These are phyloP conservation scores for Phytophthora nicotianae DNA, from an alignment of 352 stramenopile genomes.

Conservation along the genomic window DNA sequence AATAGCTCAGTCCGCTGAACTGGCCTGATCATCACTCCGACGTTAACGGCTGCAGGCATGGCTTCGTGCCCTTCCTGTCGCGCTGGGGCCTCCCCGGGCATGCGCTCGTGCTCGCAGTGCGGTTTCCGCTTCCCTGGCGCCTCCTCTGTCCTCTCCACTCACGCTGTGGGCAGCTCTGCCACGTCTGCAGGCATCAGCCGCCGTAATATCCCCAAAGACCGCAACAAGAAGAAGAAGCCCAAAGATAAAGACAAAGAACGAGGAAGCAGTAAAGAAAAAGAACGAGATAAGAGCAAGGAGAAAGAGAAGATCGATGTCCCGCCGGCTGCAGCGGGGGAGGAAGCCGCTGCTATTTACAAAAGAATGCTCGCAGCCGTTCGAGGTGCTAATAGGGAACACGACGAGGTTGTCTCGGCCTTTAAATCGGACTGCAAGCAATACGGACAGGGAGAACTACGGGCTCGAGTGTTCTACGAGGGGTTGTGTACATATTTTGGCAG, in stretches of 20 bases:
- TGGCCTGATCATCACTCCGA: not conserved
- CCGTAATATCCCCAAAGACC: conserved; percentile 22
- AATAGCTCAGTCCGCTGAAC: not conserved
- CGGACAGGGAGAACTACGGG: conserved; percentile 65
- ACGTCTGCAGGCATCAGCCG: conserved; percentile 20
- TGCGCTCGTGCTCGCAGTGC: conserved; percentile 64
- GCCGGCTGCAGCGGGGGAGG: conserved; percentile 62
- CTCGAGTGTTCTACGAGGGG: conserved; percentile 64
- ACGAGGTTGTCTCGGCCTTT: conserved; percentile 75
- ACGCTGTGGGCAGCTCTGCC: conserved; percentile 27
- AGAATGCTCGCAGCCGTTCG: conserved; percentile 78
- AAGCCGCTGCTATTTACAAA: conserved; percentile 82
- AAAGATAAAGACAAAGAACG: conserved; percentile 2
- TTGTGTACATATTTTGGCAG: conserved; percentile 71
- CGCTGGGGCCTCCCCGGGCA: conserved; percentile 24
- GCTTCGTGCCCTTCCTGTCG: conserved; percentile 55
- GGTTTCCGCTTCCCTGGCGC: conserved; percentile 31
- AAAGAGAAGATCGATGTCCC: conserved; percentile 49
- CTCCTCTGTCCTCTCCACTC: conserved; percentile 11
- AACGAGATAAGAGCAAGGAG: conserved; percentile 17
- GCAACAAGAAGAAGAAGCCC: conserved; percentile 34
- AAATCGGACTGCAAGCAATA: conserved; percentile 84
- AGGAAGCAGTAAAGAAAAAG: conserved; percentile 30
- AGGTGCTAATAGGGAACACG: conserved; percentile 71
- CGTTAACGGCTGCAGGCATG: conserved; percentile 1